Conservation (phyloP, 2,329 filamentous ascomycete species). For the Fusarium protoensiforme region DNA sequence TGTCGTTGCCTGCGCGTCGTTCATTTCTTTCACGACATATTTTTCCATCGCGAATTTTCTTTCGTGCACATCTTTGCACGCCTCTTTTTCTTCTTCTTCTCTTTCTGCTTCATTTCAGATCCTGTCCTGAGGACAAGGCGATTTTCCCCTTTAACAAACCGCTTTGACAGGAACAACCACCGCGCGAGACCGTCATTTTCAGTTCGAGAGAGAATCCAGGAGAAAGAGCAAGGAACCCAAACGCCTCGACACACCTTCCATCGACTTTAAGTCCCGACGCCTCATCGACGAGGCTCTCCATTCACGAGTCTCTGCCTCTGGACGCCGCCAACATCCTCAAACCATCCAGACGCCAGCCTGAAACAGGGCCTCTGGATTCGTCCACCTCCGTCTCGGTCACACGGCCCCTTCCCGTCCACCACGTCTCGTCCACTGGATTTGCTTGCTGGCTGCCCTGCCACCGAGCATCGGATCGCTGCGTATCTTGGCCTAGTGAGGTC, state of each 20-base stretch:
- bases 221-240: slow-evolving; percentile 28
- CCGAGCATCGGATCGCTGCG: slow-evolving; percentile 21
- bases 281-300: slow-evolving; percentile 24
- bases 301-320: slow-evolving; percentile 28
- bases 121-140: slow-evolving; percentile 33
- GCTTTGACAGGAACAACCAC: slow-evolving; percentile 26
- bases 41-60: slow-evolving; percentile 18
- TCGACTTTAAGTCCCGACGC: slow-evolving; percentile 10
- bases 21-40: slow-evolving; percentile 30
- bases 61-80: slow-evolving; percentile 8
- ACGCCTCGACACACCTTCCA: slow-evolving; percentile 18
- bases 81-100: background rate
- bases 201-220: background rate
- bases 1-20: slow-evolving; percentile 39
- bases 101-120: background rate
- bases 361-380: slow-evolving; percentile 41
- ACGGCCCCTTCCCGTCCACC: slow-evolving; percentile 25
- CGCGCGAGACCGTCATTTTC: slow-evolving; percentile 14
- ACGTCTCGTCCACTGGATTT: slow-evolving; percentile 21
- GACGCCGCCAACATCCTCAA: slow-evolving; percentile 29
- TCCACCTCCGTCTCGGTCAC: slow-evolving; percentile 31
- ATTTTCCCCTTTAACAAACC: slow-evolving; percentile 13
- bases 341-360: slow-evolving; percentile 40
- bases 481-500: slow-evolving; percentile 21
- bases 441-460: slow-evolving; percentile 17